phyloP scores from a whole-genome alignment of 73 alveolate genomes.

The Durusdinium trenchii region DNA sequence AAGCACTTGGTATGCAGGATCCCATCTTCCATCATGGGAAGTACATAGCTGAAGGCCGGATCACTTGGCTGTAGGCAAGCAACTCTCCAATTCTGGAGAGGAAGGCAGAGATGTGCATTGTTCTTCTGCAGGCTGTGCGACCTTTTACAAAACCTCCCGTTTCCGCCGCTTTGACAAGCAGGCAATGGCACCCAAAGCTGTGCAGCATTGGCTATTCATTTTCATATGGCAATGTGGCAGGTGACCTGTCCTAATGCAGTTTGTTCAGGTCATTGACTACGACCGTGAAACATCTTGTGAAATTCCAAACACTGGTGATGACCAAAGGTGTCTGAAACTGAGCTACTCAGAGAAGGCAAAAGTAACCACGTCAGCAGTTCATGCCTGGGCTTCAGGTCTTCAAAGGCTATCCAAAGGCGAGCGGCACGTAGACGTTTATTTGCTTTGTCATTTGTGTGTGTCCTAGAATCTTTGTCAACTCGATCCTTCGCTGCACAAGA shows the following conservation, averaged over 20 bases:
- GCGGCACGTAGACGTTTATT: too few species aligned
- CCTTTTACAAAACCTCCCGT: constrained; percentile 77
- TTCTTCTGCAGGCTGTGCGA: constrained; percentile 95
- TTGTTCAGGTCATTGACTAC: constrained; percentile 65
- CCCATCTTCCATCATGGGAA: constrained; percentile 90
- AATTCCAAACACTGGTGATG: constrained; percentile 43
- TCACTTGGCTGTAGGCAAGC: too few species aligned
- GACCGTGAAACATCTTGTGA: constrained; percentile 35
- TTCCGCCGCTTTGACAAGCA: constrained; percentile 88
- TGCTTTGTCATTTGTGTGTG: too few species aligned
- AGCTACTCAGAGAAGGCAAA: too few species aligned
- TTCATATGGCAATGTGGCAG: not conserved
- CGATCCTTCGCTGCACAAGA: not conserved
- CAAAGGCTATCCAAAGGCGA: constrained; percentile 92
- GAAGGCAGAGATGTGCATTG: too few species aligned
- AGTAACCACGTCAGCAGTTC: too few species aligned
- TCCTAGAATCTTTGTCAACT: not conserved
- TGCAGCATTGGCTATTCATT: too few species aligned
- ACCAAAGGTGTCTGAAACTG: too few species aligned
- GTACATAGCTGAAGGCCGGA: constrained; percentile 92
- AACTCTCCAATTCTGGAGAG: too few species aligned
- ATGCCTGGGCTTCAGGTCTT: constrained; percentile 33
- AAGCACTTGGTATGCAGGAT: too few species aligned
- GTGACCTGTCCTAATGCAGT: too few species aligned
- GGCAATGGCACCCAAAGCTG: too few species aligned